Conservation (phyloP, 1,284 basidiomycete species). For the Entoloma clypeatum region DNA sequence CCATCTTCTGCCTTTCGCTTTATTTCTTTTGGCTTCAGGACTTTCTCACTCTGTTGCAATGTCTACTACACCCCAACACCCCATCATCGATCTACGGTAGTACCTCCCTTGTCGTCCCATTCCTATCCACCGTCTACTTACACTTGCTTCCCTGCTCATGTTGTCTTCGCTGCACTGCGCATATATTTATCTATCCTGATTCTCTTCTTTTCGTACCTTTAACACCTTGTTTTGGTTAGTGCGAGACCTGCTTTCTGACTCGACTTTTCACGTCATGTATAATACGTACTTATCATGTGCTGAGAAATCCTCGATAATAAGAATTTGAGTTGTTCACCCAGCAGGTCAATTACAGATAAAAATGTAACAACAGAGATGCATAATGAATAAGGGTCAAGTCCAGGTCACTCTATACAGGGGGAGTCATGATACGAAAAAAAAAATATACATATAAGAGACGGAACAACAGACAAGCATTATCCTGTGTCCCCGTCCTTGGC, state of each 20-base stretch:
- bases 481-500: slow-evolving; percentile 76
- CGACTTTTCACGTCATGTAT: too few relatives aligned
- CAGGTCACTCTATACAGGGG: too few relatives aligned
- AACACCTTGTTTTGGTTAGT: slow-evolving; percentile 19
- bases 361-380: too few relatives aligned
- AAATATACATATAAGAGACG: slow-evolving; percentile 13
- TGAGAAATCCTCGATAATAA: too few relatives aligned
- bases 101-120: too few relatives aligned
- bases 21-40: slow-evolving; percentile 18
- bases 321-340: too few relatives aligned
- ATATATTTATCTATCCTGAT: slow-evolving; percentile 14
- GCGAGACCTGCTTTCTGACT: too few relatives aligned
- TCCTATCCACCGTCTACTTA: slow-evolving; percentile 14
- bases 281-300: neutral
- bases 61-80: slow-evolving; percentile 15
- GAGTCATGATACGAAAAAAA: slow-evolving; percentile 9
- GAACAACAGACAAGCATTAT: slow-evolving; percentile 13
- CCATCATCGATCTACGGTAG: too few relatives aligned
- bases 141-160: slow-evolving; percentile 14
- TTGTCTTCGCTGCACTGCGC: slow-evolving; percentile 16
- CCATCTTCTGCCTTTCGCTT: slow-evolving; percentile 16
- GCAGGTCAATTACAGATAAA: too few relatives aligned
- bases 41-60: slow-evolving; percentile 20
- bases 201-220: slow-evolving; percentile 13
- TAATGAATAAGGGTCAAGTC: too few relatives aligned